Base-by-base conservation (phyloP, 331 rosid genomes). In the Dryas integrifolia region DNA sequence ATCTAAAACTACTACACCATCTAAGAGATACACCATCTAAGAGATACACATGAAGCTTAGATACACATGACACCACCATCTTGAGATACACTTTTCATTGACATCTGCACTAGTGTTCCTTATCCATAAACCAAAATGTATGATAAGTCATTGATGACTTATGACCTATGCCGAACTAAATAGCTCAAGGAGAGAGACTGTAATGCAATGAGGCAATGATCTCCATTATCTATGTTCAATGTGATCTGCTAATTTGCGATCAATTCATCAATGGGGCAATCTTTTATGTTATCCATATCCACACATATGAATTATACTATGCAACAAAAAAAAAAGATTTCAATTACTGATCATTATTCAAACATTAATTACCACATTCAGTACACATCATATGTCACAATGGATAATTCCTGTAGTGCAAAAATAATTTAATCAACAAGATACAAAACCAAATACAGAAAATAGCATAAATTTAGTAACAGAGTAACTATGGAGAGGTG, bases 371-470 rank as follows among this genome's bases (percentile, higher is more conserved):
- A 44, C 55, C 30, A 24, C 65, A 44, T 0, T 14, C 16, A 30
- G 35, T 30, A 30, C 35, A 30, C 35, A 40, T 43, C 74, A 70
- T 55, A 44, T 64, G 12, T 44, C 69, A 45, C 9, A 18, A 3
- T 5, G 46, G 12, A 35, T 3, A 15, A 13, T 50, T 13, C 47
- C 40, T 26, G 14, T 16, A n/a, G 14, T 3, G 79, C 65, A 63
- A 67, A 35, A 35, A 58, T 45, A 47, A 38, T 65, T 72, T 46
- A 76, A 75, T 58, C 63, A 44, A 49, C 49, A 44, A 5, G 56
- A 77, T 72, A 56, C 24, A 71, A 58, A 49, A 59, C 21, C 44
- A 9, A 69, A 58, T n/a, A 38, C 56, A 21, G 52, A 24, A 68
- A 4, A 40, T 10, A 39, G 39, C 4, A 35, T 13, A 56, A 62